Base-by-base conservation (phyloP, 1,139 yeast genomes). In the Waltiozyma sp. region DNA sequence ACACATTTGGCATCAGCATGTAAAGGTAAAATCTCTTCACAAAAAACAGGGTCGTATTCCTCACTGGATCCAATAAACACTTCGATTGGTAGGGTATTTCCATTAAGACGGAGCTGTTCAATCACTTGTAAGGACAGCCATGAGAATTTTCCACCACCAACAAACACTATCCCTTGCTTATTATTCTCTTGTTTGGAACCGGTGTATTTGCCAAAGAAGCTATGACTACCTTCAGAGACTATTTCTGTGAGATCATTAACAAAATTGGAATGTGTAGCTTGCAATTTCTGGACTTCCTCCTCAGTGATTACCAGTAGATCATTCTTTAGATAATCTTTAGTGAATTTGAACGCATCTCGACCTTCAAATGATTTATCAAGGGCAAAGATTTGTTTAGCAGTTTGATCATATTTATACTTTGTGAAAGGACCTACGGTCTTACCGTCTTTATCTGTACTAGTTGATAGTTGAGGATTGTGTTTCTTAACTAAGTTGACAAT, bases 91-190 rank as follows among this genome's bases (percentile, higher is more conserved):
- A 77, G 55, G 16, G 63, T 64, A 8, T 79, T 70, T 5, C 83
- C 82, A 23, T 65, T 60, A 3, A 19, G 24, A 54, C 85, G 65
- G 45, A 78, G 56, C 43, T 73, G 66, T 52, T 72, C 71, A 38
- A 79, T 68, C 19, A 77, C 72, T 11, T 73, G 57, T 19, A 75
- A 58, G 9, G 77, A 70, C 43, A 77, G 63, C 66, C 79, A 75
- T 42, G 79, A 70, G 55, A 70, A 77, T 51, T 66, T 70, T 31
- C 73, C 79, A 46, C 84, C 85, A 35, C 83, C 85, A 41, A 79
- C 73, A 47, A 75, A 73, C 7, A 77, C 80, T 42, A 77, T 75
- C 26, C 86, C 85, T 7, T 45, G 47, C 13, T 26, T 26, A 13
- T 26, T 26, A 4, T 5, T 13, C 28, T 13, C 28, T 26, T 7